These are phyloP conservation scores for Saccharomycopsis fodiens DNA, from an alignment of 805 yeast genomes.

Conservation along the genomic window DNA sequence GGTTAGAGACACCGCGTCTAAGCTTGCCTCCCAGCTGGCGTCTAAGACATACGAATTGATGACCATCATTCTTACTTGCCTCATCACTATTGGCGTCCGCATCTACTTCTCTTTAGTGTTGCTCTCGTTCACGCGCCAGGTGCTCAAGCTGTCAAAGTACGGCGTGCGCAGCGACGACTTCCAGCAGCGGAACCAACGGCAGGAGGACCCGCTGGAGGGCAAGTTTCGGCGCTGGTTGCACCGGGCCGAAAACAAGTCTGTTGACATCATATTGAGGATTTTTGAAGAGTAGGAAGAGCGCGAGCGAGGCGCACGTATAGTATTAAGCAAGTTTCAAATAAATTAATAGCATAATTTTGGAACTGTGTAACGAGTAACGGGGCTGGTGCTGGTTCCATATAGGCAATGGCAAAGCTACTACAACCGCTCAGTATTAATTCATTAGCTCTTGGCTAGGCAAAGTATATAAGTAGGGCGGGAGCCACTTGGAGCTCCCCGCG, in stretches of 20 bases:
- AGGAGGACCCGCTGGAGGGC: neutral
- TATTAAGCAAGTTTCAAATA: no score
- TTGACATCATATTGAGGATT: conserved; percentile 12
- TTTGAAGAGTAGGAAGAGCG: conserved; percentile 17
- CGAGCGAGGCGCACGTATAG: no score
- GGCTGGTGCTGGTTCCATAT: no score
- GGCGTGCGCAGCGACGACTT: conserved; percentile 27
- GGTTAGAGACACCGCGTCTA: conserved; percentile 18
- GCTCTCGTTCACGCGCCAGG: conserved; percentile 50
- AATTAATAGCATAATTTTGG: no score
- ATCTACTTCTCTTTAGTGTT: conserved; percentile 54
- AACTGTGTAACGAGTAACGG: no score
- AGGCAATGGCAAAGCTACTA: no score
- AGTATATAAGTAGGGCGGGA: no score
- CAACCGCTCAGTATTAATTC: no score
- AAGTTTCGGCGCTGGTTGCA: conserved; percentile 8
- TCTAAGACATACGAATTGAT: conserved; percentile 50
- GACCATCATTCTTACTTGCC: conserved; percentile 44
- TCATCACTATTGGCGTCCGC: conserved; percentile 41
- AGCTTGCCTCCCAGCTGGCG: conserved; percentile 49
- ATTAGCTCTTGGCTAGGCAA: no score
- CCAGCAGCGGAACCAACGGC: neutral
- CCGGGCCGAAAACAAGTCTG: conserved; percentile 10
- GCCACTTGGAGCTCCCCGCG: no score
- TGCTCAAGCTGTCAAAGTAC: conserved; percentile 41